Evolutionary conservation across 345 rosid genomes (phyloP), one percentile per base, ranked within the genome.

Genomic region (Abelmoschus esculentus): DNA sequence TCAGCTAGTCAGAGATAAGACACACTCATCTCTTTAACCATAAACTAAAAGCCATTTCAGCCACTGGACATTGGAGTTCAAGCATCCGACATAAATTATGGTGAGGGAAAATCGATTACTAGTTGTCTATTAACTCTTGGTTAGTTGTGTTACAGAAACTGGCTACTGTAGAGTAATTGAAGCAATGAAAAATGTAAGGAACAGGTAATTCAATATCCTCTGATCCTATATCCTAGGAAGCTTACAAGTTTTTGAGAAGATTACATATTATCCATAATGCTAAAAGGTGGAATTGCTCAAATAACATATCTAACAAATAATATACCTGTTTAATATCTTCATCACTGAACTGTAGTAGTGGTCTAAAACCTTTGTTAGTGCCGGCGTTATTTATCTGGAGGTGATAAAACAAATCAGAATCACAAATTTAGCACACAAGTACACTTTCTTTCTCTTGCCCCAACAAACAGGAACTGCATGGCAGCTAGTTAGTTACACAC

Each of bases 351-450:
- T 93, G 90, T 50, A 91, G 83, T 81, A 91, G 42, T 0, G 97
- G 98, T 77, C 93, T 87, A 59, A 93, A 93, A 11, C 98, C 98
- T 83, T 93, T 93, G 73, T 89, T 93, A 17, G 91, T 86, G 77
- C 97, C 98, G 42, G 96, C 96, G 70, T 89, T 93, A 73, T 93
- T 93, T 79, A 93, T 91, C 95, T 93, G 86, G 38, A 68, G 28
- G 58, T 31, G 5, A n/a, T 4, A 72, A 64, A 61, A 26, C n/a
- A 13, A 18, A n/a, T 70, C 57, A 55, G 28, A 64, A 32, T 38
- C 50, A 54, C 14, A 28, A 13, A 38, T 55, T 49, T 38, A 61
- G 65, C 54, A 66, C 19, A 36, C 49, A 63, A 49, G 32, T 19
- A 60, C 6, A 70, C 17, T 19, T 71, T 71, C 56, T 42, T 14